Conservation (phyloP, 225 moss, liverwort and hornwort genomes). For the Physcomitrium patens region DNA sequence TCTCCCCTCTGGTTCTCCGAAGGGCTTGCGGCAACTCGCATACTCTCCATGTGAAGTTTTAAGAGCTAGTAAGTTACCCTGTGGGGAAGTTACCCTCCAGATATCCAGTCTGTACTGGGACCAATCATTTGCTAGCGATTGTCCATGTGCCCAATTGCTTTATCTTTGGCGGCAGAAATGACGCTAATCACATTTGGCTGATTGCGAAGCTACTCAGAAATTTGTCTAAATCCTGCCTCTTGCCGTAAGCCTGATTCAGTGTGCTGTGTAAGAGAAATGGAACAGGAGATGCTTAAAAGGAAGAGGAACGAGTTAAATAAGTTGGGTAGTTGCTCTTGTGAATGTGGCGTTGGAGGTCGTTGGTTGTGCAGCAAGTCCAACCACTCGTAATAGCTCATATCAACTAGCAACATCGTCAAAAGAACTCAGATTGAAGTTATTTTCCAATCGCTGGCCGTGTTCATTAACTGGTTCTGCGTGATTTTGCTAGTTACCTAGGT, state of each 20-base stretch:
- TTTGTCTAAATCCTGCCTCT: background rate
- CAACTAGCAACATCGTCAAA: too few relatives aligned
- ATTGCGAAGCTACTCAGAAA: constrained; percentile 2
- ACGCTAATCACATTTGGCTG: background rate
- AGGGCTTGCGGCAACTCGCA: background rate
- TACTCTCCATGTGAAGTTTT: constrained; percentile 9
- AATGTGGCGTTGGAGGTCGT: background rate
- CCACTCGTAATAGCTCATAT: too few relatives aligned
- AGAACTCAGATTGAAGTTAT: too few relatives aligned
- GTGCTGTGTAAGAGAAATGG: background rate
- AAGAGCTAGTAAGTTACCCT: background rate
- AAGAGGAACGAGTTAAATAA: background rate
- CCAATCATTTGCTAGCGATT: constrained; percentile 11
- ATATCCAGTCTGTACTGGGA: constrained; percentile 2
- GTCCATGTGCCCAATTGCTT: constrained; percentile 4
- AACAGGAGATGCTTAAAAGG: constrained; percentile 3
- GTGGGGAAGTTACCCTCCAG: constrained; percentile 7
- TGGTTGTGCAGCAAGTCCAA: background rate
- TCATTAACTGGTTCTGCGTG: too few relatives aligned
- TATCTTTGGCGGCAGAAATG: constrained; percentile 11
- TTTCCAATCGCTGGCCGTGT: too few relatives aligned
- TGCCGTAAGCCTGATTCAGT: background rate
- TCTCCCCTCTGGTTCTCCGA: background rate
- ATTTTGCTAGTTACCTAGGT: too few relatives aligned
- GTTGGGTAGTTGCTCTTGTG: constrained; percentile 15